A percentile compares a stretch with the other conserved stretches of the same genome.
These are phyloP conservation scores for Trichoderma koningiopsis DNA, from an alignment of 2,329 filamentous ascomycete genomes.

Conservation along the genomic window DNA sequence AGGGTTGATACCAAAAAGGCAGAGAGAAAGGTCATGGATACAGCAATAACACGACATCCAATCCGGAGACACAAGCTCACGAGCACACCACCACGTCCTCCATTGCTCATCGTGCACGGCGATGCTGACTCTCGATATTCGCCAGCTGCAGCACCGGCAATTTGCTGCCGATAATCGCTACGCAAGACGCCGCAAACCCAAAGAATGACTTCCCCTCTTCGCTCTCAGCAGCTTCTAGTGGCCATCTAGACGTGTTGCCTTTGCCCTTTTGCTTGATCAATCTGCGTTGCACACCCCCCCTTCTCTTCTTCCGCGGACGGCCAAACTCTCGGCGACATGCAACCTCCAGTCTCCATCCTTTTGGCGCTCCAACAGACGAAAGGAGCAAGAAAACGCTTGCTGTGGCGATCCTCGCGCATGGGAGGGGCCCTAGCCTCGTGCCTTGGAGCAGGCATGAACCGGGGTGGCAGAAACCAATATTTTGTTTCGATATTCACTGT, in stretches of 20 bases:
- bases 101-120: neutral
- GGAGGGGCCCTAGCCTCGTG: neutral
- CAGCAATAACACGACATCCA: neutral
- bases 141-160: slow-evolving; percentile 2
- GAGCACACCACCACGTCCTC: neutral
- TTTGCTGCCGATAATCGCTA: slow-evolving; percentile 14
- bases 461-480: neutral
- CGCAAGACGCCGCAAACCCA: neutral
- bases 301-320: slow-evolving; percentile 25
- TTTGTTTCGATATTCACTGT: too few species aligned
- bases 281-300: neutral
- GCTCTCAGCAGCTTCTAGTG: slow-evolving; percentile 16
- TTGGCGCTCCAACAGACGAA: neutral
- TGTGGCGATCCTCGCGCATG: slow-evolving; percentile 19
- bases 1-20: neutral
- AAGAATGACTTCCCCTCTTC: neutral
- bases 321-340: slow-evolving; percentile 32
- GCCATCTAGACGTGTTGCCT: slow-evolving; percentile 20
- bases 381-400: slow-evolving; percentile 2
- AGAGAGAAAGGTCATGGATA: neutral
- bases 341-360: slow-evolving; percentile 9
- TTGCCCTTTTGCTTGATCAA: neutral
- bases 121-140: neutral
- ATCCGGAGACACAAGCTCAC: neutral
- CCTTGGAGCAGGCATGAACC: neutral